Evolutionary conservation across 495 filamentous ascomycete genomes (phyloP).

Genomic region (Daldinia grandis): DNA sequence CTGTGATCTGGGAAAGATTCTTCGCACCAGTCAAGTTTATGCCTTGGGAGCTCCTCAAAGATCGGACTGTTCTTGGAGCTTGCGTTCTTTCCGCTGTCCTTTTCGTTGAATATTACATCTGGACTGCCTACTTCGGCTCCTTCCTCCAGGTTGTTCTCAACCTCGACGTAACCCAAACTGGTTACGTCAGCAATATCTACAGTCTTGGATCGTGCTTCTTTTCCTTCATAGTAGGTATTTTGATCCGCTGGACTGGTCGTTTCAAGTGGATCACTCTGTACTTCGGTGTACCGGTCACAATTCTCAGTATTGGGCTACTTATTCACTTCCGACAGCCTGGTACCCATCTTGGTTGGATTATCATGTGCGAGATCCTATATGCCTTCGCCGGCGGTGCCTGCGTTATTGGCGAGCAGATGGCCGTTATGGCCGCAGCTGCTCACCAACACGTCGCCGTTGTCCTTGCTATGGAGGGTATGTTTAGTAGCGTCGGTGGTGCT

Average conservation of each 20-base stretch:
- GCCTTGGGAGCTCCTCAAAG: conserved; percentile 63
- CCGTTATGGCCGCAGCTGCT: conserved; percentile 69
- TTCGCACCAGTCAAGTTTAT: conserved; percentile 65
- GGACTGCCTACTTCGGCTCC: conserved; percentile 65
- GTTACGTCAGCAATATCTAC: conserved; percentile 61
- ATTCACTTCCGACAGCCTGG: conserved; percentile 72
- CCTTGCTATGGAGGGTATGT: conserved; percentile 69
- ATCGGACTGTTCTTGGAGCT: conserved; percentile 68
- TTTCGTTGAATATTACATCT: conserved; percentile 68
- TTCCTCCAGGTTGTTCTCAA: conserved; percentile 70
- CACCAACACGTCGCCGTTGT: conserved; percentile 74
- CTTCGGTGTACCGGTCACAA: conserved; percentile 67
- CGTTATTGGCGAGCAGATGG: conserved; percentile 71
- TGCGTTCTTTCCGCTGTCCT: conserved; percentile 60
- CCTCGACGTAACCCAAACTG: conserved; percentile 58
- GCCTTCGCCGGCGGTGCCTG: conserved; percentile 68
- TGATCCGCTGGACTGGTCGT: conserved; percentile 63
- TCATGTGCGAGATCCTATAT: conserved; percentile 85
- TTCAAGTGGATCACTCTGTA: conserved; percentile 64
- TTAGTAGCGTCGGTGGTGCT: conserved; percentile 69
- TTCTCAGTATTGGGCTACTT: conserved; percentile 76
- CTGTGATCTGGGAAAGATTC: conserved; percentile 65
- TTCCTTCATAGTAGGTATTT: conserved; percentile 62
- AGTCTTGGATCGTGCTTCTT: conserved; percentile 61
- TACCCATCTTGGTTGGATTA: conserved; percentile 67